Evolutionary conservation across 2,329 filamentous ascomycete genomes (phyloP).

Genomic region (Purpureocillium lavendulum): DNA sequence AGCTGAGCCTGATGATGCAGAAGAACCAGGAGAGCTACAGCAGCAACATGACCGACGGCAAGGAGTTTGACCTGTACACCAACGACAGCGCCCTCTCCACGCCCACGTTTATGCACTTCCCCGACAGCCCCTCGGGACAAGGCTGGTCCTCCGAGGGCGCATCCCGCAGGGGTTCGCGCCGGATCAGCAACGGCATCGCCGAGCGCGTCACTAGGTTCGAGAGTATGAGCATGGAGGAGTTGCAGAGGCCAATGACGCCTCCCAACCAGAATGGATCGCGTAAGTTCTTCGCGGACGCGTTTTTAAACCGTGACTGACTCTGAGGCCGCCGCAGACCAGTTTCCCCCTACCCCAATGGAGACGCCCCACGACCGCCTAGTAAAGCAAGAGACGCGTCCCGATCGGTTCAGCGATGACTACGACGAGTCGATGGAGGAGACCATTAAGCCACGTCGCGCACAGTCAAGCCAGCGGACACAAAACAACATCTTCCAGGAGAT

Average conservation of each 20-base stretch:
- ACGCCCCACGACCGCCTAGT: conserved; percentile 45
- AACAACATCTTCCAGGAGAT: conserved; percentile 51
- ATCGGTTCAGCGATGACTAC: conserved; percentile 51
- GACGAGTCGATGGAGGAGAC: conserved; percentile 62
- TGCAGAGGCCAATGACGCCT: conserved; percentile 52
- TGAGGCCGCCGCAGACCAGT: conserved; percentile 38
- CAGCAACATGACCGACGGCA: conserved; percentile 30
- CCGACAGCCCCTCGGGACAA: conserved; percentile 34
- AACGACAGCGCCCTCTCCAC: conserved; percentile 38
- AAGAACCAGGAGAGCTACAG: conserved; percentile 36
- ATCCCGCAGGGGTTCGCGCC: conserved; percentile 30
- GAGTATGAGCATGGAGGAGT: conserved; percentile 34
- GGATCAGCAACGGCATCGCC: conserved; percentile 54
- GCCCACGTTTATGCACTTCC: conserved; percentile 40
- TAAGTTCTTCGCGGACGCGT: conserved; percentile 30
- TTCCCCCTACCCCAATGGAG: conserved; percentile 59
- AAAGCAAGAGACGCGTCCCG: conserved; percentile 32
- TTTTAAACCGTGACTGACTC: conserved; percentile 3
- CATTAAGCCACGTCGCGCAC: conserved; percentile 45
- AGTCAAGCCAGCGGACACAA: conserved; percentile 33
- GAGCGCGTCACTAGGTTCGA: conserved; percentile 54
- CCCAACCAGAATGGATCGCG: conserved; percentile 49
- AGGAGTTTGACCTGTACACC: conserved; percentile 43
- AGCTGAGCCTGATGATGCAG: conserved; percentile 36
- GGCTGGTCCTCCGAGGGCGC: conserved; percentile 46